Percentiles rank a stretch among this genome's conserved stretches.
phyloP scores from a whole-genome alignment of 345 rosid genomes.

The Lepidium africanum region DNA sequence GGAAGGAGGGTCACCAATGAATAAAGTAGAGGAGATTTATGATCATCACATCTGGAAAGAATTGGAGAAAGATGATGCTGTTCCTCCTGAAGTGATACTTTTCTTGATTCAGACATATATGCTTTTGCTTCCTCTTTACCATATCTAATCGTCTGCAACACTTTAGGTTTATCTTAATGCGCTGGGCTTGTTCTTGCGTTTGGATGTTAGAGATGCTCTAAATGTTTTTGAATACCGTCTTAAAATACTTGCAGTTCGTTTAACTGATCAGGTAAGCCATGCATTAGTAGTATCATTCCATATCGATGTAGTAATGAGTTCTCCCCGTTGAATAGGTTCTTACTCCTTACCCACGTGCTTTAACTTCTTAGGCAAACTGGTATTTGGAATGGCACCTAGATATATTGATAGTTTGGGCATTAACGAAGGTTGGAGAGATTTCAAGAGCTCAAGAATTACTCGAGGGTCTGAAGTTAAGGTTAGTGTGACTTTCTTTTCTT shows the following conservation, averaged over 20 bases:
- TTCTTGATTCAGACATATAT: neutral
- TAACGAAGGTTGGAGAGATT: slow-evolving; percentile 51
- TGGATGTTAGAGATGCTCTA: slow-evolving; percentile 48
- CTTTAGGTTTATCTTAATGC: slow-evolving; percentile 77
- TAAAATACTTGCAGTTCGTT: slow-evolving; percentile 37
- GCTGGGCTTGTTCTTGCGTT: slow-evolving; percentile 61
- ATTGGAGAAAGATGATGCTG: slow-evolving; percentile 49
- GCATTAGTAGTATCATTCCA: neutral
- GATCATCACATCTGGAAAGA: slow-evolving; percentile 76
- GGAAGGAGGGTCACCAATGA: slow-evolving; percentile 72
- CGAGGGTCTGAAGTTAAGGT: slow-evolving; percentile 65
- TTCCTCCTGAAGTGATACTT: slow-evolving; percentile 42
- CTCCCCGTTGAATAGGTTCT: neutral
- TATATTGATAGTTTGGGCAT: slow-evolving; percentile 73
- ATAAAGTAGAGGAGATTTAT: slow-evolving; percentile 54
- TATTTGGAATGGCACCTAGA: slow-evolving; percentile 74
- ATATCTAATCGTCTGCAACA: slow-evolving; percentile 2
- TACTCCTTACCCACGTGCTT: neutral
- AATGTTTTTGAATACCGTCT: slow-evolving; percentile 45
- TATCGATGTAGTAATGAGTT: neutral
- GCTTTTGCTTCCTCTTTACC: neutral
- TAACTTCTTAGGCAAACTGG: slow-evolving; percentile 53
- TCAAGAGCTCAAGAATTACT: slow-evolving; percentile 69
- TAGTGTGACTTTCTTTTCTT: slow-evolving; percentile 8
- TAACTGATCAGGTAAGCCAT: slow-evolving; percentile 49